Evolutionary conservation across 2,329 filamentous ascomycete species (phyloP), one percentile per base, ranked within the genome.

Genomic region (Colletotrichum sp.): DNA sequence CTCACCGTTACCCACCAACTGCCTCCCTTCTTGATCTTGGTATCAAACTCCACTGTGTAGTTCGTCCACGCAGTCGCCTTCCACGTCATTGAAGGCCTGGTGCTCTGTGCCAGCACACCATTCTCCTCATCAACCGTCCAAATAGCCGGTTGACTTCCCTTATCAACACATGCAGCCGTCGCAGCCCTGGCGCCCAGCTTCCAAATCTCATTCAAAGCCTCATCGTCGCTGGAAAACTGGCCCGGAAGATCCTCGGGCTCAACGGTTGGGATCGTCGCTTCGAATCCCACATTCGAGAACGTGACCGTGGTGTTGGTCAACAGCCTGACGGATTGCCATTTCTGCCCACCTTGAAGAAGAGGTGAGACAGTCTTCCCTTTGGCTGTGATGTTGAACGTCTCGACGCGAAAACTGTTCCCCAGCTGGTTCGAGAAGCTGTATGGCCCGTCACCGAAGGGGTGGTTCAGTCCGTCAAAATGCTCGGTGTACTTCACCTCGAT

Each of bases 271-370:
- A 83, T 80, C 2, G 81, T 84, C 1, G 78, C 80, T 72, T 60
- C 79, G 15, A 86, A 81, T 0, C 86, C 85, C 2, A 85, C 72
- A 3, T 73, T 64, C 7, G 75, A 78, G 66, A 88, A 81, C 0
- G 78, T 80, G 5, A 87, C 74, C 3, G 79, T 80, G 1, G 79
- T 80, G 26, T 84, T 80, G 0, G 82, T 84, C 22, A 87, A 78
- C 0, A 87, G 79, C 3, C 80, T 79, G 28, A 86, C 78, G 1
- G 84, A 82, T 73, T 86, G 81, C 85, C 85, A 88, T 76, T 83
- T 78, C 76, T 86, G 84, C 1, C 84, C 85, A 6, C 85, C 86
- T 77, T 87, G 86, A 0, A 86, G 71, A 48, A 87, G 82, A 24
- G 80, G 84, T 2, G 82, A 83, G 9, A 83, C 71, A 0, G 82